These are phyloP conservation scores for Neurospora africana DNA, from an alignment of 495 filamentous ascomycete genomes.

Conservation along the genomic window DNA sequence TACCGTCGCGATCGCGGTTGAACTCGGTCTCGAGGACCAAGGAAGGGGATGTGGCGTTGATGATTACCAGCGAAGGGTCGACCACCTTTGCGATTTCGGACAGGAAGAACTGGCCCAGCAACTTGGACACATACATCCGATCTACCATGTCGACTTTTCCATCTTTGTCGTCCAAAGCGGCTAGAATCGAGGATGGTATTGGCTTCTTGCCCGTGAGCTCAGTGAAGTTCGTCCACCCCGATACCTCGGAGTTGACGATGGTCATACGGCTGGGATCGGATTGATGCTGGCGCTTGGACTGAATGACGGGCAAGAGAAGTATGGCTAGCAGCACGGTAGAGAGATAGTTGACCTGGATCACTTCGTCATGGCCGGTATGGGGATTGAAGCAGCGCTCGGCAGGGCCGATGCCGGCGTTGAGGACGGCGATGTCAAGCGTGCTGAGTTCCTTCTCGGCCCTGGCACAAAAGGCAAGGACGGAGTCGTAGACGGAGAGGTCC, in stretches of 20 bases:
- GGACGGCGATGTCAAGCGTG: slow-evolving; percentile 35
- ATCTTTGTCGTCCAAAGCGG: slow-evolving; percentile 25
- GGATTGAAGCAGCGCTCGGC: slow-evolving; percentile 7
- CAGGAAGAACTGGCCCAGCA: slow-evolving; percentile 30
- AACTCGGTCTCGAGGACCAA: slow-evolving; percentile 26
- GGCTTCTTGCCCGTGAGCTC: not conserved
- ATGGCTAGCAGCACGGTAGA: slow-evolving; percentile 33
- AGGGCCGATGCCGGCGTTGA: slow-evolving; percentile 37
- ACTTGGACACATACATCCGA: slow-evolving; percentile 26
- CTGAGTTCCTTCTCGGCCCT: slow-evolving; percentile 20
- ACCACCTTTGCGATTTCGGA: slow-evolving; percentile 16
- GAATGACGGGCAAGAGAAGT: slow-evolving; percentile 24
- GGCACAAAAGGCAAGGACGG: slow-evolving; percentile 28
- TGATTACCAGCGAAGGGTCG: slow-evolving; percentile 24
- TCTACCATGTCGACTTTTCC: slow-evolving; percentile 8
- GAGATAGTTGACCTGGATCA: slow-evolving; percentile 43
- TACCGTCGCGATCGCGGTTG: slow-evolving; percentile 18
- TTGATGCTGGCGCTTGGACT: slow-evolving; percentile 10
- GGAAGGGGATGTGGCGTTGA: slow-evolving; percentile 35
- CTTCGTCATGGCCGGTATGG: slow-evolving; percentile 28
- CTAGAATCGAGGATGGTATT: slow-evolving; percentile 18
- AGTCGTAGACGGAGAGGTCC: slow-evolving; percentile 38
- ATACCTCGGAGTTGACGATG: slow-evolving; percentile 5
- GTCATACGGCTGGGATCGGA: slow-evolving; percentile 2
- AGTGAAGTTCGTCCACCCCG: not conserved